Evolutionary conservation across 1,284 basidiomycete species (phyloP), one percentile per base, ranked within the genome.

Genomic region (Trametes hirsuta): DNA sequence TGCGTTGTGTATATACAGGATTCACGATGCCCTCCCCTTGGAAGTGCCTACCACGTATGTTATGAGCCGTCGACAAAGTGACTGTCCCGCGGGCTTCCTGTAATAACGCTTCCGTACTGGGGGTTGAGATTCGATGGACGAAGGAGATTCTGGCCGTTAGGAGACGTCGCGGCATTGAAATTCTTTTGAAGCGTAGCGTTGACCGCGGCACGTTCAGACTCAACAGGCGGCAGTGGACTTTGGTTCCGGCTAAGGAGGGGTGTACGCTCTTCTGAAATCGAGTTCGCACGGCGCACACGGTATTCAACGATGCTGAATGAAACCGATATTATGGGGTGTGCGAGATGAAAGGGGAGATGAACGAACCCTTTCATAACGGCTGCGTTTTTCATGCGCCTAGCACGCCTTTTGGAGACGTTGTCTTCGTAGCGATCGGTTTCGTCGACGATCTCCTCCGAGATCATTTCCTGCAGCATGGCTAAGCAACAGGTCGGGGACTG

Each of bases 351-450:
- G 21, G 25, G 41, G 14, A 22, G 34, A 44, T 14, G 18, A 24
- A 75, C 80, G 42, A 34, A 90, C 89, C 91, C 91, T 69, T 88
- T 83, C 93, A 95, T 95, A 54, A 94, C 81, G 9, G 86, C 82
- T 9, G 89, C 83, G 8, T 87, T 92, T 10, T 88, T 90, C 62
- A 84, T 76, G 25, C 94, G 81, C 66, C 83, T 88, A 0, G 90
- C 91, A 15, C 80, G 79, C 52, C 81, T 81, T 72, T 94, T 94
- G 47, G 85, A 87, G 55, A 87, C 86, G 70, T 95, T 96, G 68
- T 94, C 93, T 65, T 92, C 87, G 68, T 91, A 95, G 21, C 87
- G 82, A 75, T 97, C 94, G 4, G 93, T 95, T 74, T 96, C 94
- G 70, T 96, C 94, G 40, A 95, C 87, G 53, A 94, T 93, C 74